These are phyloP conservation scores for Candida railenensis DNA, from an alignment of 805 yeast species.

Conservation along the genomic window DNA sequence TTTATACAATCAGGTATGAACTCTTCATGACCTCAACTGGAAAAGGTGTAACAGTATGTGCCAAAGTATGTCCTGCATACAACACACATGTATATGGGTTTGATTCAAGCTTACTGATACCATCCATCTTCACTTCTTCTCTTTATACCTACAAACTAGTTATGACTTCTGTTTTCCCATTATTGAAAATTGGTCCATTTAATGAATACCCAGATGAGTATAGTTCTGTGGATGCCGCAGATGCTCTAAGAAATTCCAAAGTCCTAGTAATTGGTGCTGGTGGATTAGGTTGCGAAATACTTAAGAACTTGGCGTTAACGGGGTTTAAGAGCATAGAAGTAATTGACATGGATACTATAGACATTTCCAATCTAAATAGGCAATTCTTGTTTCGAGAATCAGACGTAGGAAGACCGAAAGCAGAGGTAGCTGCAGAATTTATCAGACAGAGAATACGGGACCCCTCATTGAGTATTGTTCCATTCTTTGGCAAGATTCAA, in stretches of 20 bases:
- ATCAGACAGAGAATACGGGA: constrained; percentile 47
- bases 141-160: neutral
- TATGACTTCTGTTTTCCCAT: constrained; percentile 15
- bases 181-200: constrained; percentile 34
- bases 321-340: constrained; percentile 67
- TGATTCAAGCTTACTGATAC: too few species aligned
- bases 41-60: too few species aligned
- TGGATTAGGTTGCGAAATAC: constrained; percentile 79
- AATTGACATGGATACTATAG: constrained; percentile 83
- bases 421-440: constrained; percentile 60
- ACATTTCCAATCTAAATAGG: constrained; percentile 70
- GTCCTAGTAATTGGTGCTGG: constrained; percentile 71
- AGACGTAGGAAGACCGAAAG: constrained; percentile 68
- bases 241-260: constrained; percentile 20
- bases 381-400: constrained; percentile 64
- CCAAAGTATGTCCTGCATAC: too few species aligned
- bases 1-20: too few species aligned
- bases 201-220: constrained; percentile 40
- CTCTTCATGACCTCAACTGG: too few species aligned
- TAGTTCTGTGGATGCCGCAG: constrained; percentile 16
- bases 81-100: too few species aligned
- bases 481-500: constrained; percentile 63
- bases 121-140: neutral
- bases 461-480: constrained; percentile 40
- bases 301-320: constrained; percentile 67